Percentiles rank a stretch among this genome's conserved stretches.
Evolutionary conservation across 2,329 filamentous ascomycete genomes (phyloP).

Genomic region (Clathrospora elynae): DNA sequence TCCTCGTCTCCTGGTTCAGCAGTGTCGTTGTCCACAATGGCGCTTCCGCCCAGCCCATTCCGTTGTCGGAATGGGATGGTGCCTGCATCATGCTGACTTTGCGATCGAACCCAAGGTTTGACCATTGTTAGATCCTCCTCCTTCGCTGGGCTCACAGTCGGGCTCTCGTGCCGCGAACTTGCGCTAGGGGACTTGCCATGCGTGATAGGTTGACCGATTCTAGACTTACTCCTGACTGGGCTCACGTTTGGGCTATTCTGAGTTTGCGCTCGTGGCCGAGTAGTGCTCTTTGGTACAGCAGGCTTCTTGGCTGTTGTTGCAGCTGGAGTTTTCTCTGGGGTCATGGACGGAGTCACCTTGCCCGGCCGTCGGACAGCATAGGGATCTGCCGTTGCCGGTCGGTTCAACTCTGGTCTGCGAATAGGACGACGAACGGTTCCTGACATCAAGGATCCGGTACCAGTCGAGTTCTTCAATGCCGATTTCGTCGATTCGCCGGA

Average conservation of each 20-base stretch:
- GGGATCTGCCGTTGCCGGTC: conserved; percentile 62
- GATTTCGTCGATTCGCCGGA: conserved; percentile 43
- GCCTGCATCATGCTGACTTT: conserved; percentile 38
- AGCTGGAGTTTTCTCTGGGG: conserved; percentile 53
- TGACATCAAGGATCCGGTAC: conserved; percentile 58
- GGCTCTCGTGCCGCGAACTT: conserved; percentile 40
- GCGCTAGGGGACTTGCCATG: conserved; percentile 40
- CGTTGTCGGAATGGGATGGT: conserved; percentile 45
- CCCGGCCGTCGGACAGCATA: conserved; percentile 50
- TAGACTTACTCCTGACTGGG: conserved; percentile 46
- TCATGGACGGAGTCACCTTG: conserved; percentile 55
- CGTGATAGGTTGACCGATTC: conserved; percentile 34
- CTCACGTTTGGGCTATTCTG: conserved; percentile 45
- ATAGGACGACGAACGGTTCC: conserved; percentile 62
- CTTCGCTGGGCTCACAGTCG: conserved; percentile 42
- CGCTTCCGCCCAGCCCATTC: conserved; percentile 47
- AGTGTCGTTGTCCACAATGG: conserved; percentile 48
- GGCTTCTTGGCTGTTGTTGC: conserved; percentile 46
- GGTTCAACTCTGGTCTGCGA: conserved; percentile 52
- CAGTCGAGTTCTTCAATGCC: conserved; percentile 38
- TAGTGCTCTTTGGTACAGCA: conserved; percentile 36
- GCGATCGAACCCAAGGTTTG: conserved; percentile 50
- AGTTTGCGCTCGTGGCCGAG: conserved; percentile 41
- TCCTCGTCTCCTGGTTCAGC: conserved; percentile 51
- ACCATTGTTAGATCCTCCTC: conserved; percentile 57